These are phyloP conservation scores for Microbotryomycetes sp. DNA, from an alignment of 1,284 basidiomycete species.

Conservation along the genomic window DNA sequence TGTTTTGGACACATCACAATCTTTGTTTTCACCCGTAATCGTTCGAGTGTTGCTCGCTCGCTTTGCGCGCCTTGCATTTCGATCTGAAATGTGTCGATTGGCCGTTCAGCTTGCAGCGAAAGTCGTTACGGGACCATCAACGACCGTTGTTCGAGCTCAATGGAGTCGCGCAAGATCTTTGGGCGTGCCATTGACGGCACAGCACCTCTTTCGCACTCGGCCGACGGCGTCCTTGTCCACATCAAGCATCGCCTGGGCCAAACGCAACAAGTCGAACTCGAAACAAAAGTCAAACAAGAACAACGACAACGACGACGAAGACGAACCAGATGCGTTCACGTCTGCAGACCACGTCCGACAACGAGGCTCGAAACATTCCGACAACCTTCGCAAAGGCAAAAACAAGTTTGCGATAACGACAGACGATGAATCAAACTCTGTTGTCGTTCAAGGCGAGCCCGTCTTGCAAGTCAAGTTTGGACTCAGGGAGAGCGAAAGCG, in stretches of 20 bases:
- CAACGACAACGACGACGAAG: background rate
- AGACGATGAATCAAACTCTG: background rate
- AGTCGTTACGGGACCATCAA: background rate
- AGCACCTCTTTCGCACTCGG: too few species aligned
- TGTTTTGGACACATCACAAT: too few species aligned
- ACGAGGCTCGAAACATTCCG: background rate
- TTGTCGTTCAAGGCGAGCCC: background rate
- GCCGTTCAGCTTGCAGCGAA: background rate
- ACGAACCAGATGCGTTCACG: too few species aligned
- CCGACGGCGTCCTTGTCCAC: background rate
- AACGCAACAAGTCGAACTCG: background rate
- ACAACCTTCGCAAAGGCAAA: background rate
- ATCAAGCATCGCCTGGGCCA: background rate
- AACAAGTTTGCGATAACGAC: background rate
- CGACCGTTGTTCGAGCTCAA: background rate
- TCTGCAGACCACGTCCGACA: background rate
- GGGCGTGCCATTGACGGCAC: too few species aligned
- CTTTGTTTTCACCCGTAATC: too few species aligned
- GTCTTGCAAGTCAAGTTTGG: constrained; percentile 6
- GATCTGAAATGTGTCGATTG: background rate
- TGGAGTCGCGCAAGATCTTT: background rate
- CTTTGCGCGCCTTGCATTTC: background rate
- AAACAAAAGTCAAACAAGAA: background rate
- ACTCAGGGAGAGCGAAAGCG: constrained; percentile 14
- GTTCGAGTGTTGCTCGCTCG: too few species aligned